Evolutionary conservation across 2,329 filamentous ascomycete genomes (phyloP), one percentile per base, ranked within the genome.

Genomic region (Xylariaceae sp.): DNA sequence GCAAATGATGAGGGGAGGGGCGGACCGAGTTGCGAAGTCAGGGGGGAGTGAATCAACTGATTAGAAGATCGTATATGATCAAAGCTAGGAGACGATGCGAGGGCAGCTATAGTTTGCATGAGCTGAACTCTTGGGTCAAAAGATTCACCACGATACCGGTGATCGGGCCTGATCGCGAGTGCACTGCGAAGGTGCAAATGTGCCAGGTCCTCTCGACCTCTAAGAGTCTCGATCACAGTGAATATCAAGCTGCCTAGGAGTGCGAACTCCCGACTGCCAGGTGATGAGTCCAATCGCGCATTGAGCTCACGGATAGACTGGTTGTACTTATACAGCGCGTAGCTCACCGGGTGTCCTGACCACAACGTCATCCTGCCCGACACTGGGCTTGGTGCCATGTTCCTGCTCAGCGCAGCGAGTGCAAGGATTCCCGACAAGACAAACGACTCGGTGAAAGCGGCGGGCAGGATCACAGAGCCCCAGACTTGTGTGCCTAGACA

Each of bases 251-350:
- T 41, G 17, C 10, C 39, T 11, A 41, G 16, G 39, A 41, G 39
- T 7, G 39, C 39, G 16, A 41, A 7, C 16, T 41, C 39, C 16
- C 39, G 39, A 17, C 39, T 41, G 7, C 16, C 7, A 7, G 39
- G 11, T 7, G 39, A 41, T 7, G 39, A 9, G 16, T 41, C 39
- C 16, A 41, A 41, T 7, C 39, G 39, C 10, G 10, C 9, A 11
- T 45, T 50, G 16, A 50, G 47, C 17, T 45, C 47, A 11, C 12
- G 19, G 16, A 50, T 50, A 17, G 47, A 31, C 14, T 50, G 47
- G 22, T 50, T 50, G 31, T 50, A 50, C 34, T 38, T 50, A 3
- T 33, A 34, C 28, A 50, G 31, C 19, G 47, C 18, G 14, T 50
- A 50, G 34, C 31, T 45, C 42, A 33, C 19, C 22, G 47, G 17